Conservation (phyloP, 179 eudicot species). For the Corrigiola litoralis region DNA sequence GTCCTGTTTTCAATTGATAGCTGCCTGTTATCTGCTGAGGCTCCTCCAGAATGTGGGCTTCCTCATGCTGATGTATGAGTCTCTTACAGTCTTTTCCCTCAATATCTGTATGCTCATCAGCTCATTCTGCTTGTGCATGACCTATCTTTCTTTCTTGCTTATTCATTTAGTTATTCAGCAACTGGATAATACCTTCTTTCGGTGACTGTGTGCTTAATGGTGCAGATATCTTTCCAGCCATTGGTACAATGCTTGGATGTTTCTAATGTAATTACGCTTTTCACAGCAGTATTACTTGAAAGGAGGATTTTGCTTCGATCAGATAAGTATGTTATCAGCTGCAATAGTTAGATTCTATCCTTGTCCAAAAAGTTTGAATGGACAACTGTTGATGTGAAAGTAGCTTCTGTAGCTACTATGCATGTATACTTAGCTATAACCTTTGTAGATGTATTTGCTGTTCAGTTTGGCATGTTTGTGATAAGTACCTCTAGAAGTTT, state of each 20-base stretch:
- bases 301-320: slow-evolving; percentile 77
- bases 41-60: slow-evolving; percentile 73
- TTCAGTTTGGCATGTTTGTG: too few relatives aligned
- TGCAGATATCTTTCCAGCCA: slow-evolving; percentile 81
- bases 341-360: neutral
- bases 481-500: neutral
- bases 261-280: slow-evolving; percentile 68
- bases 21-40: slow-evolving; percentile 72
- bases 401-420: too few relatives aligned
- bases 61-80: slow-evolving; percentile 85
- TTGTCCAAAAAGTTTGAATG: neutral
- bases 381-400: too few relatives aligned
- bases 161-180: neutral
- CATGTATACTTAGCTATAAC: too few relatives aligned
- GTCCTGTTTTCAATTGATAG: slow-evolving; percentile 73
- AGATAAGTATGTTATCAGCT: slow-evolving; percentile 48
- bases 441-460: too few relatives aligned
- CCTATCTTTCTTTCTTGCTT: neutral
- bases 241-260: slow-evolving; percentile 82
- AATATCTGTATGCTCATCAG: neutral
- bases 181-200: neutral
- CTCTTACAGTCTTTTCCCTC: neutral
- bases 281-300: slow-evolving; percentile 80
- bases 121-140: slow-evolving; percentile 8
- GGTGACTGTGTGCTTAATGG: neutral